A percentile compares a stretch with the other conserved stretches of the same genome.
Evolutionary conservation across 331 rosid genomes (phyloP).

Genomic region (Quercus lobata): DNA sequence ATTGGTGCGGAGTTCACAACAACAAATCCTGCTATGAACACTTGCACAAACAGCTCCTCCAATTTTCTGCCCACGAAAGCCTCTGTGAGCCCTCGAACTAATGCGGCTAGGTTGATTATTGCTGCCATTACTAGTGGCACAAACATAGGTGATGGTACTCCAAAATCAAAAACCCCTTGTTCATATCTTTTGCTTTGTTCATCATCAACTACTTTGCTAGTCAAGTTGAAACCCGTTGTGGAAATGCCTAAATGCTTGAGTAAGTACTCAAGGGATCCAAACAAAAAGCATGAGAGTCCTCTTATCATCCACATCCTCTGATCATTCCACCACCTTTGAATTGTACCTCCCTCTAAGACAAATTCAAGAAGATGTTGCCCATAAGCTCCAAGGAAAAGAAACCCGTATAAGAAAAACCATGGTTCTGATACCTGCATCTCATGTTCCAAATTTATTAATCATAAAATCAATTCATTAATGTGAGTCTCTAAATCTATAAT

Average conservation of each 20-base stretch:
- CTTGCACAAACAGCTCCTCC: slow-evolving; percentile 20
- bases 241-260: slow-evolving; percentile 23
- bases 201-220: slow-evolving; percentile 32
- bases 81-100: background rate
- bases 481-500: no score
- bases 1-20: slow-evolving; percentile 13
- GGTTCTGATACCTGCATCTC: slow-evolving; percentile 20
- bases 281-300: slow-evolving; percentile 17
- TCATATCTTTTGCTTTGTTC: slow-evolving; percentile 45
- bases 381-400: slow-evolving; percentile 35
- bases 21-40: slow-evolving; percentile 20
- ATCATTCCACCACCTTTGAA: slow-evolving; percentile 47
- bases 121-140: slow-evolving; percentile 29
- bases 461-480: background rate
- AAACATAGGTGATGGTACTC: slow-evolving; percentile 35
- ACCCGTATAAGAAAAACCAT: slow-evolving; percentile 27
- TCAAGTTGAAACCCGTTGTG: slow-evolving; percentile 28
- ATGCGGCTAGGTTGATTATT: slow-evolving; percentile 25
- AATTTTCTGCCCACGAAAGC: slow-evolving; percentile 10
- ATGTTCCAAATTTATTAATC: background rate
- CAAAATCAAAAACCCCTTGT: slow-evolving; percentile 36
- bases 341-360: slow-evolving; percentile 17
- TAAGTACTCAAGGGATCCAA: slow-evolving; percentile 26
- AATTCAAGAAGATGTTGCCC: slow-evolving; percentile 30
- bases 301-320: slow-evolving; percentile 50